Evolutionary conservation across 257 asterid species (phyloP).

Genomic region (Nicotiana noctiflora): DNA sequence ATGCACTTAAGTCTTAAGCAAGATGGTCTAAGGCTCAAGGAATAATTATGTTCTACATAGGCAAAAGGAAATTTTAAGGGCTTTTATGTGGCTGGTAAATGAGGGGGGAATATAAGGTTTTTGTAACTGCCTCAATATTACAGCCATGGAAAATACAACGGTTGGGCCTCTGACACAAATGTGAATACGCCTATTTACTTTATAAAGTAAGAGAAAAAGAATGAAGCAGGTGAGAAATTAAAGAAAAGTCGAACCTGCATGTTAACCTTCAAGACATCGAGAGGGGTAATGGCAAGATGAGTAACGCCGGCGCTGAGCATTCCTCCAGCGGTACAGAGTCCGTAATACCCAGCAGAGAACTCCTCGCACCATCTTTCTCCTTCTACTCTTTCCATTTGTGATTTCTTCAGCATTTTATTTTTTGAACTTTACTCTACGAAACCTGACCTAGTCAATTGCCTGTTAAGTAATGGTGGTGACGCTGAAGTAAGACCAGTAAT

Average conservation of each 20-base stretch:
- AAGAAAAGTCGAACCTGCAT: constrained; percentile 28
- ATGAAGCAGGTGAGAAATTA: neutral
- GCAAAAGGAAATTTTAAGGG: too few relatives aligned
- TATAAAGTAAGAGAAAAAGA: too few relatives aligned
- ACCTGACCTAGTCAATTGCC: neutral
- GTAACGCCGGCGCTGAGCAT: constrained; percentile 38
- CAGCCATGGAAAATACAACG: too few relatives aligned
- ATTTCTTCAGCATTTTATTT: neutral
- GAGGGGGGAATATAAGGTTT: too few relatives aligned
- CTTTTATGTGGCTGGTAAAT: too few relatives aligned
- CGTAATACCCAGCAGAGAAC: constrained; percentile 29
- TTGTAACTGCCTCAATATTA: neutral
- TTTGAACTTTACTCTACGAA: neutral
- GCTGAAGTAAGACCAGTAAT: neutral
- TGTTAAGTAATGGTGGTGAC: neutral
- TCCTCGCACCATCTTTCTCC: constrained; percentile 12
- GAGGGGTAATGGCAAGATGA: constrained; percentile 37
- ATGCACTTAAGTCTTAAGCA: too few relatives aligned
- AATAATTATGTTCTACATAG: too few relatives aligned
- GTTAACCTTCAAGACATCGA: constrained; percentile 41
- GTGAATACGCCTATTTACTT: too few relatives aligned
- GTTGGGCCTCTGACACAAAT: too few relatives aligned
- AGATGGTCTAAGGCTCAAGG: too few relatives aligned
- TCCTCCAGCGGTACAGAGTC: constrained; percentile 34
- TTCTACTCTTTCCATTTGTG: neutral